Conservation (phyloP, 192 early-diverging fungal genomes). For the Mortierella hygrophila region DNA sequence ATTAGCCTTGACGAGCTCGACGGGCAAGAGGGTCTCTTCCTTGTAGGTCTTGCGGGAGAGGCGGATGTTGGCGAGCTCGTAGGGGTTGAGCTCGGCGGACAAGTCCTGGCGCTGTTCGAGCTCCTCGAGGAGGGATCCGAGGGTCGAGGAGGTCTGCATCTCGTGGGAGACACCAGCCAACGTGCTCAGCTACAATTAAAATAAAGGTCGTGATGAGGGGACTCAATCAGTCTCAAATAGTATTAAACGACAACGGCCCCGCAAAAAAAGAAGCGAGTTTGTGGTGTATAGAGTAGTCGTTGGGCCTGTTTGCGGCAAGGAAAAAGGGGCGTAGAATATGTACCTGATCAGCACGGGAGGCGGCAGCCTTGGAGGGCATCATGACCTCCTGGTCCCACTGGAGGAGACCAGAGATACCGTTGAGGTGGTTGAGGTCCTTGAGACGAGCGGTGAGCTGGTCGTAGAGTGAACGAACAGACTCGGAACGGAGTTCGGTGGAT, state of each 20-base stretch:
- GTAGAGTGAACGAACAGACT: conserved; percentile 49
- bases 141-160: conserved; percentile 22
- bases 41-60: conserved; percentile 26
- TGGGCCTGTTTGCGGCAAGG: background rate
- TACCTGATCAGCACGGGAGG: conserved; percentile 40
- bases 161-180: conserved; percentile 52
- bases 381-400: conserved; percentile 59
- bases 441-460: conserved; percentile 33
- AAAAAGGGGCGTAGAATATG: background rate
- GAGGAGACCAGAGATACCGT: conserved; percentile 33
- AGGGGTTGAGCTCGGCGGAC: conserved; percentile 34
- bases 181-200: conserved; percentile 20
- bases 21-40: conserved; percentile 32
- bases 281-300: background rate
- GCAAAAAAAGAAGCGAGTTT: background rate
- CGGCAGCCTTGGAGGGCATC: conserved; percentile 57
- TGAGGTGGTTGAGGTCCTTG: conserved; percentile 38
- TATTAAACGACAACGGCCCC: background rate
- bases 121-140: conserved; percentile 51
- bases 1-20: conserved; percentile 32
- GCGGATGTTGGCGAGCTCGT: conserved; percentile 54
- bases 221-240: background rate
- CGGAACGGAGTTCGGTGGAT: conserved; percentile 37
- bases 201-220: background rate
- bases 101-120: conserved; percentile 40